These are phyloP conservation scores for Pecoramyces ruminantium DNA, from an alignment of 192 early-diverging fungal species.

Conservation along the genomic window DNA sequence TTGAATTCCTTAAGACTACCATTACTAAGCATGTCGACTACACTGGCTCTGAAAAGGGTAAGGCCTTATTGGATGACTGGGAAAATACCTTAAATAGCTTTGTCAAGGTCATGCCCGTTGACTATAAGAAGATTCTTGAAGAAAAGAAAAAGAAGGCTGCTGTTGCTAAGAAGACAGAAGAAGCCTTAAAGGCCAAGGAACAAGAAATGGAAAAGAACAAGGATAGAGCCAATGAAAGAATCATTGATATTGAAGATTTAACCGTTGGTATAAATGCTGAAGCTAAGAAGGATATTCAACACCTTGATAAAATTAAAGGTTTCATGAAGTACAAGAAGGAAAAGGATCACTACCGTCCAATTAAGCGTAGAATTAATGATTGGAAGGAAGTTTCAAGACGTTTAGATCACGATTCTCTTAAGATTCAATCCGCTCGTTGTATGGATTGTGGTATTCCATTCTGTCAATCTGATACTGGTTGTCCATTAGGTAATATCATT, in stretches of 20 bases:
- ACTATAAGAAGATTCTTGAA: conserved; percentile 71
- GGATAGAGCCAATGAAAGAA: background rate
- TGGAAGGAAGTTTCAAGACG: conserved; percentile 92
- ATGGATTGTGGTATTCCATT: conserved; percentile 97
- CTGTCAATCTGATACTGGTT: conserved; percentile 94
- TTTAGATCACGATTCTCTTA: conserved; percentile 57
- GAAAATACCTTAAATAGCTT: conserved; percentile 54
- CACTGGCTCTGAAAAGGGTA: conserved; percentile 68
- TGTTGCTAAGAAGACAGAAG: conserved; percentile 10
- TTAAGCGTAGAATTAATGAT: conserved; percentile 63
- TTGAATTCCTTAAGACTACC: conserved; percentile 49
- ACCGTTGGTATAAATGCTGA: conserved; percentile 55
- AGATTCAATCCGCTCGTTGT: conserved; percentile 89
- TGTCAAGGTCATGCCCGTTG: conserved; percentile 84
- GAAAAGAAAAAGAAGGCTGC: conserved; percentile 28
- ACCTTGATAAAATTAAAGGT: conserved; percentile 85
- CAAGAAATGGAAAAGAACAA: conserved; percentile 21
- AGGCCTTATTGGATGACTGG: conserved; percentile 51
- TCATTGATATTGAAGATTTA: conserved; percentile 74
- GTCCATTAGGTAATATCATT: conserved; percentile 97
- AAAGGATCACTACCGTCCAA: conserved; percentile 73
- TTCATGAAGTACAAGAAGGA: conserved; percentile 89
- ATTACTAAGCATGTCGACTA: conserved; percentile 65
- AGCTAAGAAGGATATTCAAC: conserved; percentile 42
- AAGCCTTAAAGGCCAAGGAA: conserved; percentile 21